phyloP scores from a whole-genome alignment of 1,284 basidiomycete genomes.

The Volvariella surrecta region DNA sequence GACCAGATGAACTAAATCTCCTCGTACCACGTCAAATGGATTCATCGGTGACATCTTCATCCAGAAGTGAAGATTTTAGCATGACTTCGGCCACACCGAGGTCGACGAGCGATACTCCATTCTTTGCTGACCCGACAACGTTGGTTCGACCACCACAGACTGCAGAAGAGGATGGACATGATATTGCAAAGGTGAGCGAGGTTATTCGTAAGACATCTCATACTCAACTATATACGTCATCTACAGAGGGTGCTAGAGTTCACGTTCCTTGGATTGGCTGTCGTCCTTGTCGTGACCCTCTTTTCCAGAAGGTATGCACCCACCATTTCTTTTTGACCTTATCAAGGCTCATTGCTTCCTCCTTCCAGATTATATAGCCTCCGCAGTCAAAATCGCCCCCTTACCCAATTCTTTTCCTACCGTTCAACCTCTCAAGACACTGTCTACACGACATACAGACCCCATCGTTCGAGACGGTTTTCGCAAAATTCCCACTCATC shows the following conservation, averaged over 20 bases:
- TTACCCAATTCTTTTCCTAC: conserved; percentile 1
- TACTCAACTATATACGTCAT: no score
- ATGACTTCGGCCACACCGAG: no score
- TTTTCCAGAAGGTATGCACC: conserved; percentile 16
- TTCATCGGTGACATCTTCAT: no score
- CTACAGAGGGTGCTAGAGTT: conserved; percentile 22
- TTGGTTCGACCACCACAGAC: no score
- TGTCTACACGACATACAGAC: neutral
- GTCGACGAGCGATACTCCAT: no score
- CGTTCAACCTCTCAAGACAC: neutral
- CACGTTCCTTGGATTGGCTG: conserved; percentile 16
- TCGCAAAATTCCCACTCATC: conserved; percentile 8
- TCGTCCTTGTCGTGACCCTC: conserved; percentile 15
- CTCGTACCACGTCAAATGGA: no score
- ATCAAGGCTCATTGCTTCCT: neutral
- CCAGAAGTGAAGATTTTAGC: no score
- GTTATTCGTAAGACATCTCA: no score
- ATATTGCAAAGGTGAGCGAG: no score
- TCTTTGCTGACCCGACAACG: no score
- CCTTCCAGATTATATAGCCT: conserved; percentile 4
- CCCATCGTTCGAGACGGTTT: neutral
- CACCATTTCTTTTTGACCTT: conserved; percentile 1
- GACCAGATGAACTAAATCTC: no score
- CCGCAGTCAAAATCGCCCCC: conserved; percentile 8
- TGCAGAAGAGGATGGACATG: no score